A percentile compares a stretch with the other conserved stretches of the same genome.
Conservation (phyloP, 208 protist species). For the Trichomonas gallinae region DNA sequence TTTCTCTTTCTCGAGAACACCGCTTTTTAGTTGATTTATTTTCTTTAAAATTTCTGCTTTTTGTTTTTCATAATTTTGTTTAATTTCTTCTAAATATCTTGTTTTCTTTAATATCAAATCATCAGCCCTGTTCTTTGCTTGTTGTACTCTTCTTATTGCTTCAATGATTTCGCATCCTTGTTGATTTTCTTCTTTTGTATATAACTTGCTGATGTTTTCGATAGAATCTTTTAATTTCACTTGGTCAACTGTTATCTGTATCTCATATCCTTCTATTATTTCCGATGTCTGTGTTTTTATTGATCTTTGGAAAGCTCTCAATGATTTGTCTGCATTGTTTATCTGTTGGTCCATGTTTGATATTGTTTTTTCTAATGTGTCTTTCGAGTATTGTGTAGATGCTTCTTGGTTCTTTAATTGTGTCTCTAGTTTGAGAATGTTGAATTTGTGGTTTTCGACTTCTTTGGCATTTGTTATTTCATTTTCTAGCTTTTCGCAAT, state of each 20-base stretch:
- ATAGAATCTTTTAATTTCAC: background rate
- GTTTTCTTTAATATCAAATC: background rate
- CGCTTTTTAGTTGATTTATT: background rate
- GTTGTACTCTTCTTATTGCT: background rate
- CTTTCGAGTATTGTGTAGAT: background rate
- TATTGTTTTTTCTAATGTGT: background rate
- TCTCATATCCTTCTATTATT: background rate
- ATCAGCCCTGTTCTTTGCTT: background rate
- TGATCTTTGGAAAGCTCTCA: background rate
- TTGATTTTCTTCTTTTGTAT: background rate
- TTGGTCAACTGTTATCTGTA: background rate
- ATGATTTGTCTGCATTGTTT: background rate
- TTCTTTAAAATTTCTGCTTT: background rate
- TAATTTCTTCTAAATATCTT: background rate
- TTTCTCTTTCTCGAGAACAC: background rate
- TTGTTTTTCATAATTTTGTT: background rate
- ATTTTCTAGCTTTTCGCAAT: background rate
- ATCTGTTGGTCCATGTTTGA: background rate
- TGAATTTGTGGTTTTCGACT: background rate
- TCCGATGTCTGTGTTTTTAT: background rate
- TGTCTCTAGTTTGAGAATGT: background rate
- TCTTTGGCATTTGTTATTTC: background rate
- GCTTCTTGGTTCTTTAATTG: background rate
- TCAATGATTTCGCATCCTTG: background rate
- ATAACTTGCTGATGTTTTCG: conserved; percentile 13